Percentiles rank a stretch among this genome's conserved stretches.
Conservation (phyloP, 306 rosid genomes). For the Bauhinia variegata region DNA sequence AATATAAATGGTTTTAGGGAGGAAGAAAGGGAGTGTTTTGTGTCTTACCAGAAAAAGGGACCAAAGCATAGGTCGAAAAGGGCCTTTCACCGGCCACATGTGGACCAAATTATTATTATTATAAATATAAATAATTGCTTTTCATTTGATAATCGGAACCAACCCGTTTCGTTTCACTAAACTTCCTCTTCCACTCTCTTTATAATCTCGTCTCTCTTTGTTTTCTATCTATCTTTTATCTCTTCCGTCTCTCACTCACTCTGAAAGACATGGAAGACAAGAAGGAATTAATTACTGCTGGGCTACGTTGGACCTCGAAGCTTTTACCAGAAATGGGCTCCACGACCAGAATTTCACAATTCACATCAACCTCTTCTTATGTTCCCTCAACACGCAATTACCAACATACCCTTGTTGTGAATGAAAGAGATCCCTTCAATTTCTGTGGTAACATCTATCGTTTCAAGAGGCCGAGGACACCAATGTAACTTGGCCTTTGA, state of each 20-base stretch:
- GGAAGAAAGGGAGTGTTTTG: slow-evolving; percentile 27
- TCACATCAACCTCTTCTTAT: slow-evolving; percentile 37
- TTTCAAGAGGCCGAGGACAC: slow-evolving; percentile 1
- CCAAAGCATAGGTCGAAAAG: slow-evolving; percentile 48
- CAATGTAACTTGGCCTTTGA: slow-evolving; percentile 15
- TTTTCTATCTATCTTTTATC: not conserved
- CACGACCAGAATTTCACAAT: slow-evolving; percentile 29
- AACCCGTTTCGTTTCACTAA: slow-evolving; percentile 13
- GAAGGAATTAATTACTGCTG: slow-evolving; percentile 26
- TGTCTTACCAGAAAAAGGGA: slow-evolving; percentile 32
- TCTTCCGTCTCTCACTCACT: not conserved
- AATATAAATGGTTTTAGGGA: too few relatives aligned
- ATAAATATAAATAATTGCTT: too few relatives aligned
- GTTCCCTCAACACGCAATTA: slow-evolving; percentile 25
- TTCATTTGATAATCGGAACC: too few relatives aligned
- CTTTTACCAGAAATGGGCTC: slow-evolving; percentile 25
- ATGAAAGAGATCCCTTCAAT: not conserved
- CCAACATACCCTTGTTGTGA: slow-evolving; percentile 35
- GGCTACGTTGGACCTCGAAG: slow-evolving; percentile 28
- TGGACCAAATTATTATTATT: too few relatives aligned
- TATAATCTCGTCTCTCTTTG: slow-evolving; percentile 9
- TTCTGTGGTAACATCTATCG: slow-evolving; percentile 13
- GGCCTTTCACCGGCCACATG: slow-evolving; percentile 52
- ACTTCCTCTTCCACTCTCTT: slow-evolving; percentile 14
- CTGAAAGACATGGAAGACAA: slow-evolving; percentile 17